phyloP scores from a whole-genome alignment of 805 yeast species.

The Pichia rugopelliculosa region DNA sequence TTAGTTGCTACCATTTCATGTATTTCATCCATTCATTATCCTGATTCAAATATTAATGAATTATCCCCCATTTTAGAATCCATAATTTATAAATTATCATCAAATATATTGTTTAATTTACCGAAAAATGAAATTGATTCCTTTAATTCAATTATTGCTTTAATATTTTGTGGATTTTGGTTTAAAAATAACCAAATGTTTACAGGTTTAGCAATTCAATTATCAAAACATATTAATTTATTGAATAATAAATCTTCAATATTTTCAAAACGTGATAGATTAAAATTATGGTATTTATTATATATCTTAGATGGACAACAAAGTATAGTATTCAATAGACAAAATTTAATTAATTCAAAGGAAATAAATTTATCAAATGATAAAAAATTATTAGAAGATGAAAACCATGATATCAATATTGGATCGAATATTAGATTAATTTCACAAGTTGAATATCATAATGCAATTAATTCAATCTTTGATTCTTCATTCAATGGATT shows the following conservation, averaged over 20 bases:
- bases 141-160: slow-evolving; percentile 53
- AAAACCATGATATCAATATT: slow-evolving; percentile 5
- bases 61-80: slow-evolving; percentile 23
- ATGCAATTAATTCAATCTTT: slow-evolving; percentile 52
- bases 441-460: slow-evolving; percentile 62
- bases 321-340: slow-evolving; percentile 51
- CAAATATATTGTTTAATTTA: slow-evolving; percentile 28
- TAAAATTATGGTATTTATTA: slow-evolving; percentile 60
- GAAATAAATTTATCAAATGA: slow-evolving; percentile 40
- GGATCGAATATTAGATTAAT: slow-evolving; percentile 50
- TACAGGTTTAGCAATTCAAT: slow-evolving; percentile 59
- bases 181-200: slow-evolving; percentile 56
- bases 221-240: slow-evolving; percentile 48
- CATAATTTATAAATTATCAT: slow-evolving; percentile 24
- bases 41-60: slow-evolving; percentile 22
- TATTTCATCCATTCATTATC: slow-evolving; percentile 57
- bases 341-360: slow-evolving; percentile 42
- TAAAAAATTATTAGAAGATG: slow-evolving; percentile 28
- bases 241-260: slow-evolving; percentile 20
- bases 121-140: slow-evolving; percentile 40
- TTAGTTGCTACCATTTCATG: slow-evolving; percentile 54
- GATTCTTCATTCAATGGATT: slow-evolving; percentile 44
- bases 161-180: slow-evolving; percentile 65
- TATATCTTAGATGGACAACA: slow-evolving; percentile 66
- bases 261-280: slow-evolving; percentile 29